Conservation (phyloP, 805 yeast species). For the Suhomyces vadensis region DNA sequence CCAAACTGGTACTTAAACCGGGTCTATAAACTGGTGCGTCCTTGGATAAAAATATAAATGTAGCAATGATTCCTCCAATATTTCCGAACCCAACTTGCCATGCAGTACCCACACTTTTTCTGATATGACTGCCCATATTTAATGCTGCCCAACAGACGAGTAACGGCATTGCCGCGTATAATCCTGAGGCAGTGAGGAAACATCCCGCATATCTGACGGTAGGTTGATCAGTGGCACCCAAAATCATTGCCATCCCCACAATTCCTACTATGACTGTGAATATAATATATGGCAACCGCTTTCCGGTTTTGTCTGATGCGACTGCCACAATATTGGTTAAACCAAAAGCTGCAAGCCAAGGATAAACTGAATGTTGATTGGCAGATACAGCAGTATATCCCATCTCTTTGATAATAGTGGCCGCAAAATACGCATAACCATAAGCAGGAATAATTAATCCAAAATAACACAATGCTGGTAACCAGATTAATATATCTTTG, state of each 20-base stretch:
- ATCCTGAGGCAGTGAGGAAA: conserved; percentile 58
- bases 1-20: conserved; percentile 55
- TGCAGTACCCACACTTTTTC: conserved; percentile 60
- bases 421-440: conserved; percentile 73
- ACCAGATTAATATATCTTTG: conserved; percentile 60
- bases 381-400: conserved; percentile 72
- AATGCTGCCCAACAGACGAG: conserved; percentile 66
- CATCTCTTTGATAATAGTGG: conserved; percentile 60
- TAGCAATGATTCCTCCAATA: conserved; percentile 68
- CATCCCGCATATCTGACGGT: conserved; percentile 58
- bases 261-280: conserved; percentile 42
- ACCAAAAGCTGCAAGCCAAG: conserved; percentile 80
- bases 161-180: conserved; percentile 68
- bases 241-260: conserved; percentile 56
- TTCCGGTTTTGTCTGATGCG: conserved; percentile 46
- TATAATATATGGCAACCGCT: conserved; percentile 48
- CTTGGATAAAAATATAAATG: conserved; percentile 52
- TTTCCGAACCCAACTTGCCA: conserved; percentile 72
- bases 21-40: conserved; percentile 62
- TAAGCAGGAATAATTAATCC: conserved; percentile 71
- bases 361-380: conserved; percentile 80
- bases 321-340: conserved; percentile 61
- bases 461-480: conserved; percentile 62
- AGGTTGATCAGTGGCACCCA: conserved; percentile 44
- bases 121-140: conserved; percentile 62